A percentile compares a stretch with the other conserved stretches of the same genome.
Evolutionary conservation across 1,139 yeast species (phyloP).

Genomic region (Pneumocystis oryctolagi): DNA sequence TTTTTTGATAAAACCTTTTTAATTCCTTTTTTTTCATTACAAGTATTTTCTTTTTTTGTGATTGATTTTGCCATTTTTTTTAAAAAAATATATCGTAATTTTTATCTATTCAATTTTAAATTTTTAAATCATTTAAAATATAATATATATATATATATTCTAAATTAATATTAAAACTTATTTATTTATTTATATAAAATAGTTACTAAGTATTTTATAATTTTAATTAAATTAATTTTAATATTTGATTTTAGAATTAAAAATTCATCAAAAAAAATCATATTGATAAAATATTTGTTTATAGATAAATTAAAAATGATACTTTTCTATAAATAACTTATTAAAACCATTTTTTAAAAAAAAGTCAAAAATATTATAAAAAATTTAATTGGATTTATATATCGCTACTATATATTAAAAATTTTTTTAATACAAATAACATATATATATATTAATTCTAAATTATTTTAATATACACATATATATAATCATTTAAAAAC

Average conservation of each 20-base stretch:
- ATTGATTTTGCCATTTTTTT: neutral
- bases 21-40: neutral
- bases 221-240: neutral
- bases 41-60: neutral
- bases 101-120: neutral
- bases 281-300: neutral
- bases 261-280: no score
- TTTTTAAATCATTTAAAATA: no score
- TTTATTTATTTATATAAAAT: neutral
- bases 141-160: neutral
- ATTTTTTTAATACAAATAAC: neutral
- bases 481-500: no score
- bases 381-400: neutral
- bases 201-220: neutral
- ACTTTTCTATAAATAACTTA: neutral
- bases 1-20: neutral
- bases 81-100: neutral
- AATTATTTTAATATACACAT: no score
- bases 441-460: no score
- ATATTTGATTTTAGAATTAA: no score
- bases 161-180: neutral
- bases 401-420: no score
- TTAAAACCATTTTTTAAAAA: neutral
- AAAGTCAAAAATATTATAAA: neutral
- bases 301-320: neutral